Evolutionary conservation across 768 basidiomycete species (phyloP).

Genomic region (Rhodotorula graminis): DNA sequence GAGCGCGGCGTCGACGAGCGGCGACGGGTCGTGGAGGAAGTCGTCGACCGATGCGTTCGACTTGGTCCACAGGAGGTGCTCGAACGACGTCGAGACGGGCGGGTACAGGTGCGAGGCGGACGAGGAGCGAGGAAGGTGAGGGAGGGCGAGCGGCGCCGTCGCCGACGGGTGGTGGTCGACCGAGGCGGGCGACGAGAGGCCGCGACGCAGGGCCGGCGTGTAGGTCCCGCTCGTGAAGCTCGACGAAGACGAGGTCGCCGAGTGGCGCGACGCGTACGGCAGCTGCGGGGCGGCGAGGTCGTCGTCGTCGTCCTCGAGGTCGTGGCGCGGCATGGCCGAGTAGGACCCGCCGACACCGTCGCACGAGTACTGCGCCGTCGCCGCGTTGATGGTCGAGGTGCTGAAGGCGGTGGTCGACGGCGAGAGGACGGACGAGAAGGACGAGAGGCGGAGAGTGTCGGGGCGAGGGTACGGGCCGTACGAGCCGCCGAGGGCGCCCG

Average conservation of each 20-base stretch:
- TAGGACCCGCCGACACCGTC: no score
- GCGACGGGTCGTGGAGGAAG: conserved; percentile 26
- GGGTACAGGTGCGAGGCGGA: not conserved
- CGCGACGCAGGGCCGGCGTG: not conserved
- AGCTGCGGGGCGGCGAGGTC: not conserved
- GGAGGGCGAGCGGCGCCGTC: not conserved
- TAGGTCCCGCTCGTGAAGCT: not conserved
- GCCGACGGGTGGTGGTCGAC: not conserved
- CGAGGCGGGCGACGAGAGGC: not conserved
- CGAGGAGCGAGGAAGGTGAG: not conserved
- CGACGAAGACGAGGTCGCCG: not conserved
- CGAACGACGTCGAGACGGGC: not conserved
- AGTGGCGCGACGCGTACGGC: not conserved
- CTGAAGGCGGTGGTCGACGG: conserved; percentile 15
- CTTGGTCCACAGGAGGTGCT: conserved; percentile 30
- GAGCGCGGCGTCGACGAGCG: conserved; percentile 49
- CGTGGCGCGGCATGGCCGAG: no score
- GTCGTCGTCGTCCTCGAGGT: not conserved
- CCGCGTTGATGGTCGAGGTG: not conserved
- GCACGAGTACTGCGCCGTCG: not conserved
- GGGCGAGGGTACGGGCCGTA: conserved; percentile 31
- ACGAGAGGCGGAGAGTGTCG: not conserved
- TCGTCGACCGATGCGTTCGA: conserved; percentile 36
- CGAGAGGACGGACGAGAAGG: conserved; percentile 7
- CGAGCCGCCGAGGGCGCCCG: conserved; percentile 19